Evolutionary conservation across 108 stramenopile species (phyloP), one percentile per base, ranked within the genome.

Genomic region (Nitzschia sp.): DNA sequence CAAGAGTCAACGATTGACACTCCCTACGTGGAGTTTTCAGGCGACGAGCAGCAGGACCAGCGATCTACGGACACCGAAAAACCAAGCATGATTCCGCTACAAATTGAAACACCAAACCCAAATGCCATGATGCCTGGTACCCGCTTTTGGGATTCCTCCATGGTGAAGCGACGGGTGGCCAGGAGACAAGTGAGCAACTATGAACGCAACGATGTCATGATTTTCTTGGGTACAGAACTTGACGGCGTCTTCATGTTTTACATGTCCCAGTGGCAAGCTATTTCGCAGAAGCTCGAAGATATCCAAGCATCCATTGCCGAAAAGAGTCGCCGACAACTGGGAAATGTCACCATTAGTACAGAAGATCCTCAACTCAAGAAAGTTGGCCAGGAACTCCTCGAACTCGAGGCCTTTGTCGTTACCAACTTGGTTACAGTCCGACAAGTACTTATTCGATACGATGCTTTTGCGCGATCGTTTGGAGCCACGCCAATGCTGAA

Each of bases 401-500:
- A 91, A 65, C 51, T 88, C 6, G 66, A 79, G 52, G 85, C 84
- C 6, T 88, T 85, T 77, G 77, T 84, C 48, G 72, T 72, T 51
- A 79, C 79, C 10, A 91, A 91, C 46, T 51, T 86, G 21, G 67
- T 85, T 10, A 76, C 80, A 0, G 51, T 85, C 0, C 78, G 82
- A 51, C 90, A 91, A 69, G 70, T 85, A 10, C 65, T 91, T 25
- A 83, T 86, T 24, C 59, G 80, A 43, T 91, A 91, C 61, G 87
- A 91, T 73, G 86, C 80, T 22, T 85, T 80, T 60, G 73, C 70
- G 2, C 71, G 87, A 43, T 63, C 78, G 5, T 70, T 75, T 19
- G 86, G 80, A 29, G 90, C 83, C 9, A 69, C 72, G 15, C 85
- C 89, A 15, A 80, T 90, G 83, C 34, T 75, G 38, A 67, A 77